Evolutionary conservation across 2,329 filamentous ascomycete species (phyloP), one percentile per base, ranked within the genome.

Genomic region (Fusarium citri): DNA sequence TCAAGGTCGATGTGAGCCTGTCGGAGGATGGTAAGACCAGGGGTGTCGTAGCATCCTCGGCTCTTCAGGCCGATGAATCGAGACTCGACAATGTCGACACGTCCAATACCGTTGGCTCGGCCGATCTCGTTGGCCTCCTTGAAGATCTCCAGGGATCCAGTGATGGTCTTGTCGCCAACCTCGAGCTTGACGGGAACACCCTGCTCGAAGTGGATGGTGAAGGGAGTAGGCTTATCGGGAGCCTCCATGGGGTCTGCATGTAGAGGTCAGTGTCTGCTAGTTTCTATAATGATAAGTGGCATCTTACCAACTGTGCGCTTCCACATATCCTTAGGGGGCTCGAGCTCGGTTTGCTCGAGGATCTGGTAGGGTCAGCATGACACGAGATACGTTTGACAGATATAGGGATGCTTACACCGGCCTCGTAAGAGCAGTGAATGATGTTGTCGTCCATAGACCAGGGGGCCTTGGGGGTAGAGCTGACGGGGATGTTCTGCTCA

Each of bases 241-340:
- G 89, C 89, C 64, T 87, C 83, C 61, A 85, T 80, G 18, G 90
- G 90, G 72, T 89, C 87, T 62, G 1, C 0, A 9, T 16, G n/a
- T 23, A 20, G 1, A 8, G 1, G 15, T 63, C 15, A 63, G 31
- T n/a, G 6, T 10, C 42, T 23, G 15, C 3, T 28, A 6, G 10
- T 22, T 15, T 12, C 20, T 4, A 18, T 2, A 14, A 6, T 18
- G 10, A 3, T 5, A 0, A 40, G 18, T 5, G 3, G 2, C 10
- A 3, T 7, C 55, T 60, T 53, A 61, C 59, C 59, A 46, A 79
- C 74, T 25, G 86, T 87, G 75, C 87, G 81, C 74, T 86, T 93
- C 91, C 91, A 94, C 86, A 94, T 89, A 73, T 92, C 88, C 72
- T 87, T 83, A 18, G 90, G 90, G 42, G 91, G 86, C 64, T 87